Evolutionary conservation across 1,139 yeast genomes (phyloP), one percentile per base, ranked within the genome.

Genomic region (Citeromyces hawaiiensis): DNA sequence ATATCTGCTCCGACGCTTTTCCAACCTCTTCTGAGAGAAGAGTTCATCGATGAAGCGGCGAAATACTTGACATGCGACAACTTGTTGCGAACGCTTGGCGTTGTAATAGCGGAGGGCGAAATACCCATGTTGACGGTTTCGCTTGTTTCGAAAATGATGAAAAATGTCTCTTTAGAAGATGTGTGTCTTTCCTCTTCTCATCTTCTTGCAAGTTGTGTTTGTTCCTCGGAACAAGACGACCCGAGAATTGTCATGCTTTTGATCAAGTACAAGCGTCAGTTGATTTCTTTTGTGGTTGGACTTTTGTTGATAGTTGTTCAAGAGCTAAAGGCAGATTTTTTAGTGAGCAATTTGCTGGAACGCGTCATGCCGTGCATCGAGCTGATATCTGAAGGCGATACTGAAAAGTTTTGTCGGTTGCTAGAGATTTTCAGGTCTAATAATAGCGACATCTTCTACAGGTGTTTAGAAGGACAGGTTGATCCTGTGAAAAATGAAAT

Each of bases 181-280:
- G 23, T 54, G 1, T 47, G 54, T 21, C 36, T 46, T 4, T 44
- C 54, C 1, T 39, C 54, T 1, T 43, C 43, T 2, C 44, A 47
- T 11, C 42, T 48, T 6, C 36, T 55, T 5, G 40, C 27, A 14
- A 40, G 42, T 23, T 47, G 52, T 7, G 37, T 46, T 15, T 55
- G 55, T 42, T 45, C 53, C 2, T 48, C 56, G 1, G 48, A 47
- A 13, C 42, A 48, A 5, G 48, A 48, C 14, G 53, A 54, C 35
- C 44, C 52, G 10, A 47, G 47, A 19, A 19, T 56, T 14, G 51
- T 57, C 1, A 47, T 55, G 42, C 58, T 53, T 30, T 48, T 48
- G 37, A 49, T 50, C 21, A 54, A 53, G 35, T 39, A 52, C 42
- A 50, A 51, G 36, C 31, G 37, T 8, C 32, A 36, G 9, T 47